Percentiles rank a stretch among this genome's conserved stretches.
phyloP scores from a whole-genome alignment of 176 grass and related monocot genomes.

The Sorghum bicolor region DNA sequence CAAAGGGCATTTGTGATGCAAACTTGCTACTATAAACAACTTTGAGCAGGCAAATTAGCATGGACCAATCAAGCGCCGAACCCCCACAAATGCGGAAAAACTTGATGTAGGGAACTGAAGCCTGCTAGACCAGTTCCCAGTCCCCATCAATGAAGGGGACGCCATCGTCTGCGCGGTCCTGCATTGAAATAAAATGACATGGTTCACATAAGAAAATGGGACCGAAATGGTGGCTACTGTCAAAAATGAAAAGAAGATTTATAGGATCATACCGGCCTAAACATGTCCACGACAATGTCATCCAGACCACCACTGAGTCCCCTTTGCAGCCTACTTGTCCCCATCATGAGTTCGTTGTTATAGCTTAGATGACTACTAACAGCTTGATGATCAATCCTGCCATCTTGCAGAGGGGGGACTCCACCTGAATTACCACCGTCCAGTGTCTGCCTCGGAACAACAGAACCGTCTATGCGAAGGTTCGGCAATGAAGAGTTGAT shows the following conservation, averaged over 20 bases:
- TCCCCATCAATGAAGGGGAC: constrained; percentile 35
- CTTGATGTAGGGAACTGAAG: constrained; percentile 17
- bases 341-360: constrained; percentile 49
- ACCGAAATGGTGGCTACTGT: background rate
- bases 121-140: constrained; percentile 49
- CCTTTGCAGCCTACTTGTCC: constrained; percentile 38
- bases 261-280: constrained; percentile 48
- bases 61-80: constrained; percentile 32
- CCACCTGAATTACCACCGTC: constrained; percentile 27
- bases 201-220: background rate
- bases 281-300: constrained; percentile 56
- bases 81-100: constrained; percentile 33
- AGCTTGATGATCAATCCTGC: constrained; percentile 36
- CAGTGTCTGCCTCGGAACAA: constrained; percentile 29
- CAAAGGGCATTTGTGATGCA: constrained; percentile 35
- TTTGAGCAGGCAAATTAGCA: constrained; percentile 22
- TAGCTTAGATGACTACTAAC: constrained; percentile 27
- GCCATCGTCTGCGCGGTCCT: constrained; percentile 23
- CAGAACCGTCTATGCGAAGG: constrained; percentile 31
- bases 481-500: constrained; percentile 51
- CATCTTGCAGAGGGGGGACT: constrained; percentile 23
- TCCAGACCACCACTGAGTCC: constrained; percentile 52
- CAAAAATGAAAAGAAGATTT: background rate
- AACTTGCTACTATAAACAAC: constrained; percentile 45
- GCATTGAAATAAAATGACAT: background rate